Conservation (phyloP, 2,329 filamentous ascomycete species). For the Botrytis cinerea region DNA sequence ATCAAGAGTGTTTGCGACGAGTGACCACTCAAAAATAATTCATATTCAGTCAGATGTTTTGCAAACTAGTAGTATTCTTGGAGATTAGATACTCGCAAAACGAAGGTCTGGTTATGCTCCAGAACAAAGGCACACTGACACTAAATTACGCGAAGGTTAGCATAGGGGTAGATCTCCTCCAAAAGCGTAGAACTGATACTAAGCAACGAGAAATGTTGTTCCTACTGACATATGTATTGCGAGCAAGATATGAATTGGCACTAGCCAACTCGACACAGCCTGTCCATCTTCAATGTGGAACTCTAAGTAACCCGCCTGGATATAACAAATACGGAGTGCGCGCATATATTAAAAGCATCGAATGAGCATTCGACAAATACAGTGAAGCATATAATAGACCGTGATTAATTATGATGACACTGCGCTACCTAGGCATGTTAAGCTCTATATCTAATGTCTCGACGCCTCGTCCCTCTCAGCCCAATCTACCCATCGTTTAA, state of each 20-base stretch:
- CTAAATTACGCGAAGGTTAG: neutral
- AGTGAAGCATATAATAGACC: neutral
- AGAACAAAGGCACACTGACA: neutral
- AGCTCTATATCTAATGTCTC: conserved; percentile 26
- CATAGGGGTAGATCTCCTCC: neutral
- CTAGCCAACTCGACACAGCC: neutral
- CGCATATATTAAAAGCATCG: neutral
- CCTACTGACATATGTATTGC: neutral
- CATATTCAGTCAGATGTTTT: neutral
- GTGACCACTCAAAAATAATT: neutral
- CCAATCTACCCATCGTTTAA: conserved; percentile 86
- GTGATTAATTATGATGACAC: neutral
- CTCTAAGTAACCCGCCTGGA: neutral
- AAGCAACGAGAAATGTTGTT: neutral
- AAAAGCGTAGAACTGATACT: neutral
- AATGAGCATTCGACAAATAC: neutral
- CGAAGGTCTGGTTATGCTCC: neutral
- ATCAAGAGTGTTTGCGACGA: neutral
- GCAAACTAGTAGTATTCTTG: neutral
- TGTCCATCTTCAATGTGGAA: neutral
- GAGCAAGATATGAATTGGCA: neutral
- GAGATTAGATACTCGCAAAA: neutral
- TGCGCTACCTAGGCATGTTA: neutral
- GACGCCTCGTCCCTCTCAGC: conserved; percentile 29
- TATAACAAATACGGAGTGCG: neutral